These are phyloP conservation scores for Warburgia ugandensis DNA, from an alignment of 164 flowering plant species.

Conservation along the genomic window DNA sequence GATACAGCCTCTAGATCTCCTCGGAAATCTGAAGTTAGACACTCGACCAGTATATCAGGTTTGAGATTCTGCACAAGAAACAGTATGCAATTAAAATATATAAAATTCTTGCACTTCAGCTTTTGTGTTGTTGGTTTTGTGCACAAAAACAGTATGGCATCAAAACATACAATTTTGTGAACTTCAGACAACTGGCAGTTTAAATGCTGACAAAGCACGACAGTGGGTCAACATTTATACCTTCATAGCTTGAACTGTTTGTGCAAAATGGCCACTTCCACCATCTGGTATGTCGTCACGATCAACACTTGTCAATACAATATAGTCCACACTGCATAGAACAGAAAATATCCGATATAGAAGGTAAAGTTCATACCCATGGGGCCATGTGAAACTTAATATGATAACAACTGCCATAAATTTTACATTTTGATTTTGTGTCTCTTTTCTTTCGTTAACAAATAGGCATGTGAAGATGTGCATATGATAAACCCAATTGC, in stretches of 20 bases:
- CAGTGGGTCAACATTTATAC: slow-evolving; percentile 19
- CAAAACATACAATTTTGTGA: neutral
- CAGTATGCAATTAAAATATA: neutral
- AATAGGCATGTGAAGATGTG: too few species aligned
- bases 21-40: slow-evolving; percentile 89
- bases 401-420: too few species aligned
- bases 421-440: too few species aligned
- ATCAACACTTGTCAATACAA: slow-evolving; percentile 93
- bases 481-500: too few species aligned
- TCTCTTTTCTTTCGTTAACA: too few species aligned
- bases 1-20: slow-evolving; percentile 77
- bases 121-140: neutral
- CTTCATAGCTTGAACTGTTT: slow-evolving; percentile 84
- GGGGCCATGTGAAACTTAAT: too few species aligned
- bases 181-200: neutral
- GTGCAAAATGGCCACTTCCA: slow-evolving; percentile 93
- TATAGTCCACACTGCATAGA: slow-evolving; percentile 74
- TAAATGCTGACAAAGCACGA: neutral
- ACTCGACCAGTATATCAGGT: slow-evolving; percentile 92
- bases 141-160: neutral
- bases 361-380: neutral
- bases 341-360: neutral
- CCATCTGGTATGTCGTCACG: slow-evolving; percentile 98
- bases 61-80: slow-evolving; percentile 51
- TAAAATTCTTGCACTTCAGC: neutral